Evolutionary conservation across 257 asterid species (phyloP).

Genomic region (Solanum acaule): DNA sequence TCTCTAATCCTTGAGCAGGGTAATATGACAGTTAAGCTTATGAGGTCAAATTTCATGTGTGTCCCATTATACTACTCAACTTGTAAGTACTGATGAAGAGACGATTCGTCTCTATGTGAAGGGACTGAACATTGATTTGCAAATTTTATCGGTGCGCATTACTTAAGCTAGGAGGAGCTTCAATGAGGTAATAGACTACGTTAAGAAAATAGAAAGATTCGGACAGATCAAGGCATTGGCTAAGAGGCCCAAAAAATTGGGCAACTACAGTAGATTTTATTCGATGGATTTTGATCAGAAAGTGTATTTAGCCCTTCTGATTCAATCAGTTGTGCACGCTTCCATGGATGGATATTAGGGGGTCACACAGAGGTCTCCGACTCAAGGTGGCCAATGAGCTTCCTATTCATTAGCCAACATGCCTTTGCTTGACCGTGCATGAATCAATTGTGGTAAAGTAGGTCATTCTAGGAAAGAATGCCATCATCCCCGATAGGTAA

Average conservation of each 20-base stretch:
- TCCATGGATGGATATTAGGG: neutral
- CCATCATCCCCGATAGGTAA: neutral
- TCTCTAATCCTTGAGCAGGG: too few relatives aligned
- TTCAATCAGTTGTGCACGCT: too few relatives aligned
- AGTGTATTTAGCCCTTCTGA: neutral
- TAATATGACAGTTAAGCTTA: neutral
- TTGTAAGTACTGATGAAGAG: too few relatives aligned
- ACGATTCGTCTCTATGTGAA: neutral
- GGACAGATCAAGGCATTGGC: neutral
- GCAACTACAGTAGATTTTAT: neutral
- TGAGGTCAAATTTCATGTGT: neutral
- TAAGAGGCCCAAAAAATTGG: neutral
- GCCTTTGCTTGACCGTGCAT: neutral
- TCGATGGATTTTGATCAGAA: too few relatives aligned
- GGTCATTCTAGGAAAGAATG: neutral
- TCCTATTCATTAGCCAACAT: too few relatives aligned
- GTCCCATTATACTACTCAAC: neutral
- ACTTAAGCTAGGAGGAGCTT: neutral
- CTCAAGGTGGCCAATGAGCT: neutral
- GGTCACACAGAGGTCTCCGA: neutral
- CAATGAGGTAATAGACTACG: neutral
- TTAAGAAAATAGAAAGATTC: neutral
- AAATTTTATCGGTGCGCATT: neutral
- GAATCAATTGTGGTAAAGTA: neutral
- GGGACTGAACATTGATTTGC: neutral